These are phyloP conservation scores for Stramenopiles sp. DNA, from an alignment of 352 stramenopile species.

Conservation along the genomic window DNA sequence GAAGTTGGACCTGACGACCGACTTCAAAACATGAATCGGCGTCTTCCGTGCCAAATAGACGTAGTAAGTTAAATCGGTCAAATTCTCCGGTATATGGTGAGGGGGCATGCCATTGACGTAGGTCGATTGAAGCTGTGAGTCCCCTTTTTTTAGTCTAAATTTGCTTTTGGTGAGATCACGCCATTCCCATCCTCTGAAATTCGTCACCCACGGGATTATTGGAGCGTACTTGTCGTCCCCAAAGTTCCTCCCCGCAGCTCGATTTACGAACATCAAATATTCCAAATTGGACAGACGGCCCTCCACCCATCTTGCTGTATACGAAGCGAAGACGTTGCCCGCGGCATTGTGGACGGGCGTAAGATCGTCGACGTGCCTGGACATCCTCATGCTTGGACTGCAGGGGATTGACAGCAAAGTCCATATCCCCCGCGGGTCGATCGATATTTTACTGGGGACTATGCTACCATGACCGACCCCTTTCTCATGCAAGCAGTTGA, in stretches of 20 bases:
- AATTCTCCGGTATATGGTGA: slow-evolving; percentile 80
- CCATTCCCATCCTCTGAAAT: slow-evolving; percentile 55
- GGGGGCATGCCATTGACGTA: slow-evolving; percentile 55
- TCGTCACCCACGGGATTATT: slow-evolving; percentile 83
- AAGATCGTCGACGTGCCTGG: not conserved
- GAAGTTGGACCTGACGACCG: slow-evolving; percentile 70
- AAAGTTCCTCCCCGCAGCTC: slow-evolving; percentile 50
- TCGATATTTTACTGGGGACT: slow-evolving; percentile 12
- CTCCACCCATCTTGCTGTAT: slow-evolving; percentile 62
- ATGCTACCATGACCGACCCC: slow-evolving; percentile 12
- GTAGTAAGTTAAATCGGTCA: slow-evolving; percentile 83
- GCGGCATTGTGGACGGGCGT: not conserved
- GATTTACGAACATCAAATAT: slow-evolving; percentile 75
- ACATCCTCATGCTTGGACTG: not conserved
- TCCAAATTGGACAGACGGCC: slow-evolving; percentile 71
- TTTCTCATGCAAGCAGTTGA: slow-evolving; percentile 19
- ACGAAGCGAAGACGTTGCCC: slow-evolving; percentile 23
- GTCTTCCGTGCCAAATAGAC: slow-evolving; percentile 79
- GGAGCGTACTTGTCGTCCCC: slow-evolving; percentile 56
- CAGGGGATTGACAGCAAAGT: slow-evolving; percentile 17
- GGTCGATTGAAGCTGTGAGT: slow-evolving; percentile 65
- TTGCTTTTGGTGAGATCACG: slow-evolving; percentile 72
- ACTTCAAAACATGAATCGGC: slow-evolving; percentile 49
- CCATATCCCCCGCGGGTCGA: slow-evolving; percentile 20
- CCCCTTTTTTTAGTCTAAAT: slow-evolving; percentile 81